Evolutionary conservation across 768 basidiomycete genomes (phyloP).

Genomic region (Serendipita sp.): DNA sequence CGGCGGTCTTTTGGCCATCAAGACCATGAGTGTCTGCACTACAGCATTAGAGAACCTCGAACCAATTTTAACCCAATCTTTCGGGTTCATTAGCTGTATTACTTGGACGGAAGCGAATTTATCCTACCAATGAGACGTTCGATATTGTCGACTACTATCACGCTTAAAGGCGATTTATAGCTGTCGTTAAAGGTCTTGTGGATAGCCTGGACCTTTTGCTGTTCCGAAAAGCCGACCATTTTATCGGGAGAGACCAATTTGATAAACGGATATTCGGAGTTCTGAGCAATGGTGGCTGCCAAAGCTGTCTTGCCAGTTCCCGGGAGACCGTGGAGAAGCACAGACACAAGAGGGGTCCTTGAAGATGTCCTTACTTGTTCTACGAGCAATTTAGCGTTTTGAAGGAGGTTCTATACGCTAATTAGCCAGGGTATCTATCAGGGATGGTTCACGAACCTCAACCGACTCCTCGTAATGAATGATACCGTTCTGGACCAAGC

Average conservation of each 20-base stretch:
- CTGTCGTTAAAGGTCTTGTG: conserved; percentile 88
- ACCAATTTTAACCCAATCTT: conserved; percentile 95
- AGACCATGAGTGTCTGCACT: conserved; percentile 74
- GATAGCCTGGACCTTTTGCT: conserved; percentile 80
- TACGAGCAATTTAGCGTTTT: conserved; percentile 74
- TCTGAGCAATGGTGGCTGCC: conserved; percentile 84
- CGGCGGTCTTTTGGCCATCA: conserved; percentile 79
- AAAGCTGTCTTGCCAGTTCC: conserved; percentile 91
- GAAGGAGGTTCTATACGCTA: conserved; percentile 53
- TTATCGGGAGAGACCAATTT: conserved; percentile 89
- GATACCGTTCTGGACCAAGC: conserved; percentile 92
- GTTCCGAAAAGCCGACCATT: conserved; percentile 93
- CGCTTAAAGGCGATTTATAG: conserved; percentile 93
- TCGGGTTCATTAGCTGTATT: background rate
- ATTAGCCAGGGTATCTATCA: background rate
- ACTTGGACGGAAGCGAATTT: background rate
- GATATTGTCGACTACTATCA: conserved; percentile 88
- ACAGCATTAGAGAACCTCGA: conserved; percentile 93
- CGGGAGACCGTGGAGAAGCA: conserved; percentile 77
- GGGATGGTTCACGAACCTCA: conserved; percentile 34
- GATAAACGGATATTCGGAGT: conserved; percentile 93
- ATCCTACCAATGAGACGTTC: conserved; percentile 76
- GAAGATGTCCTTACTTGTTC: conserved; percentile 86
- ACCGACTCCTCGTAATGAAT: conserved; percentile 65
- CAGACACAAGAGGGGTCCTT: conserved; percentile 80